Percentiles rank a stretch among this genome's conserved stretches.
Evolutionary conservation across 768 basidiomycete genomes (phyloP).

Genomic region (Amanita phalloides): DNA sequence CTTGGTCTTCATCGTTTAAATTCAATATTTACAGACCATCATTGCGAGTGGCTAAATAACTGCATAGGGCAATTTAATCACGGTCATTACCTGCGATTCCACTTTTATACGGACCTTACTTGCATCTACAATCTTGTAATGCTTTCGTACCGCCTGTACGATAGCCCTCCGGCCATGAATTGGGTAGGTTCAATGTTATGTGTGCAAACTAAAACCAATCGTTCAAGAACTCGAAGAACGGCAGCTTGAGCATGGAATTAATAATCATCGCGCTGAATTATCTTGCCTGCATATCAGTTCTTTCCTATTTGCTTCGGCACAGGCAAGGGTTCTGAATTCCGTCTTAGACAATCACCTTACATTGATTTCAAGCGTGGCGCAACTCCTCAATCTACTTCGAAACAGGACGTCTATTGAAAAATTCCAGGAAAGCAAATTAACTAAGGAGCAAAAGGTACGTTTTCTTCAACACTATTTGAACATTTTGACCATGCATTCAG

Average conservation of each 20-base stretch:
- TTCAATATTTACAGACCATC: constrained; percentile 49
- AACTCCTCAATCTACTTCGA: constrained; percentile 74
- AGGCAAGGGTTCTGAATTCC: background rate
- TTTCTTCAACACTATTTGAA: background rate
- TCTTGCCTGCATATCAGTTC: background rate
- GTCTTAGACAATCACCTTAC: too few species aligned
- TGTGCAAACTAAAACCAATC: background rate
- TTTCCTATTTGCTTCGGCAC: background rate
- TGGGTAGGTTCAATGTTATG: background rate
- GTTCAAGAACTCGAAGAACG: background rate
- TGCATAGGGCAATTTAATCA: constrained; percentile 92
- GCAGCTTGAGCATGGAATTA: background rate
- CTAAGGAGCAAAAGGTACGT: constrained; percentile 21
- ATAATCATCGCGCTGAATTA: background rate
- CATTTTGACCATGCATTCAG: constrained; percentile 1
- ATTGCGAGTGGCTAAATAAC: constrained; percentile 89
- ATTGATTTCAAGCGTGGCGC: constrained; percentile 22
- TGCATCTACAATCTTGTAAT: constrained; percentile 80
- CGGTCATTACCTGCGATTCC: constrained; percentile 80
- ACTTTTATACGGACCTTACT: constrained; percentile 88
- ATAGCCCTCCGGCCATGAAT: background rate
- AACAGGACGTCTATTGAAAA: constrained; percentile 96
- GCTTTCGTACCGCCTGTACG: constrained; percentile 35
- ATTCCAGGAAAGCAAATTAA: constrained; percentile 94
- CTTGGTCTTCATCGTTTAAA: background rate